Conservation (phyloP, 768 basidiomycete species). For the Collybia sordida region DNA sequence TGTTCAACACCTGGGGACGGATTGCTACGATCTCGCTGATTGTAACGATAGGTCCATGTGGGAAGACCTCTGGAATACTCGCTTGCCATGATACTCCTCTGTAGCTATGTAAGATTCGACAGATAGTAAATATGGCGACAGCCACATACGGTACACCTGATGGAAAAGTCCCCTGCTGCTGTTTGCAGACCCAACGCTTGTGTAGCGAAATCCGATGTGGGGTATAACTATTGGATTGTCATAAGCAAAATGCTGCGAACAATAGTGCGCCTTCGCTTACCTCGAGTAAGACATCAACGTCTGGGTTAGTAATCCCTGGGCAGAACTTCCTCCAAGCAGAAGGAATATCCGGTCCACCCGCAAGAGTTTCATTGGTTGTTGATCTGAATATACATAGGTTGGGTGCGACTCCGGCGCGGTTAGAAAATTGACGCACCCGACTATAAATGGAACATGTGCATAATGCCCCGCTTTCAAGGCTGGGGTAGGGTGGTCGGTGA, state of each 20-base stretch:
- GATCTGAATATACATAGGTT: background rate
- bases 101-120: background rate
- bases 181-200: constrained; percentile 37
- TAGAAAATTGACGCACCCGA: constrained; percentile 41
- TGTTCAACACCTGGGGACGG: constrained; percentile 36
- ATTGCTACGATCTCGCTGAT: constrained; percentile 46
- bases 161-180: constrained; percentile 43
- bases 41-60: constrained; percentile 55
- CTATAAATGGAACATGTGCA: constrained; percentile 43
- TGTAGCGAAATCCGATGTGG: constrained; percentile 40
- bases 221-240: constrained; percentile 34
- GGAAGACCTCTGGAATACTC: constrained; percentile 30
- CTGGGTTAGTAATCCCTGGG: constrained; percentile 38
- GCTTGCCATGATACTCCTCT: constrained; percentile 43
- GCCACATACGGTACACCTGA: constrained; percentile 51
- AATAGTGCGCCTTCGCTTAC: constrained; percentile 8
- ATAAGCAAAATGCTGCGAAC: background rate
- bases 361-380: no score
- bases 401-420: background rate
- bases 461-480: constrained; percentile 26
- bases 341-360: constrained; percentile 28
- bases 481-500: constrained; percentile 31
- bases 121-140: background rate
- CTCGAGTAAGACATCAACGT: constrained; percentile 32
- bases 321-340: constrained; percentile 37